phyloP scores from a whole-genome alignment of 768 basidiomycete genomes.

The Mycena rebaudengoi region DNA sequence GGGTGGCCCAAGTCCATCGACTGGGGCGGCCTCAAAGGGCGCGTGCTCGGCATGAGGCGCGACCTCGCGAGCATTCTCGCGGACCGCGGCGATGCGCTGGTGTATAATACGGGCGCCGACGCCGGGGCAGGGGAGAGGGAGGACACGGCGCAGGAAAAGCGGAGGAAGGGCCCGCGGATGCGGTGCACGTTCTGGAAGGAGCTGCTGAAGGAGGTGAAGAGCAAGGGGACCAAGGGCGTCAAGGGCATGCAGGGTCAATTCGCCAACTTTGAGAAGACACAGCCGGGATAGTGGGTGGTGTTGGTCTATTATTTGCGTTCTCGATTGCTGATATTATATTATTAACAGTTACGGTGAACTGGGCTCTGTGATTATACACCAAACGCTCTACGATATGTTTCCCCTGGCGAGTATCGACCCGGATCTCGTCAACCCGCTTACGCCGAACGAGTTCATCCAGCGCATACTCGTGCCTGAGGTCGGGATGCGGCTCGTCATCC shows the following conservation, averaged over 20 bases:
- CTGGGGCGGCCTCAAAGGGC: slow-evolving; percentile 60
- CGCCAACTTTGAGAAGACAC: slow-evolving; percentile 79
- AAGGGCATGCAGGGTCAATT: slow-evolving; percentile 80
- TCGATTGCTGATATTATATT: background rate
- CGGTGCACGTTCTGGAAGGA: slow-evolving; percentile 74
- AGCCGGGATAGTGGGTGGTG: slow-evolving; percentile 87
- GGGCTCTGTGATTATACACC: slow-evolving; percentile 83
- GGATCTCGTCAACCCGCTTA: slow-evolving; percentile 67
- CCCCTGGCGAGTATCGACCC: slow-evolving; percentile 67
- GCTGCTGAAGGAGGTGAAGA: slow-evolving; percentile 65
- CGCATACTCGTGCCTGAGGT: slow-evolving; percentile 92
- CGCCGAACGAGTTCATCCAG: slow-evolving; percentile 79
- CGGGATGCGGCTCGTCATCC: slow-evolving; percentile 80
- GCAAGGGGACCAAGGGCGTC: slow-evolving; percentile 71
- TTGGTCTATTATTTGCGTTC: background rate
- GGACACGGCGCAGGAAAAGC: background rate
- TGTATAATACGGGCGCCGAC: slow-evolving; percentile 31
- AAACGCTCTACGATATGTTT: slow-evolving; percentile 79
- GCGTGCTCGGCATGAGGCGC: slow-evolving; percentile 61
- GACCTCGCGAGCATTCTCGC: slow-evolving; percentile 60
- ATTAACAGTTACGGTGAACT: slow-evolving; percentile 81
- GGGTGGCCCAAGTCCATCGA: slow-evolving; percentile 85
- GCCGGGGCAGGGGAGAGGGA: slow-evolving; percentile 33
- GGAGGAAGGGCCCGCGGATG: slow-evolving; percentile 45
- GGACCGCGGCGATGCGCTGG: slow-evolving; percentile 46